Evolutionary conservation across 257 asterid genomes (phyloP).

Genomic region (Echites panduratus): DNA sequence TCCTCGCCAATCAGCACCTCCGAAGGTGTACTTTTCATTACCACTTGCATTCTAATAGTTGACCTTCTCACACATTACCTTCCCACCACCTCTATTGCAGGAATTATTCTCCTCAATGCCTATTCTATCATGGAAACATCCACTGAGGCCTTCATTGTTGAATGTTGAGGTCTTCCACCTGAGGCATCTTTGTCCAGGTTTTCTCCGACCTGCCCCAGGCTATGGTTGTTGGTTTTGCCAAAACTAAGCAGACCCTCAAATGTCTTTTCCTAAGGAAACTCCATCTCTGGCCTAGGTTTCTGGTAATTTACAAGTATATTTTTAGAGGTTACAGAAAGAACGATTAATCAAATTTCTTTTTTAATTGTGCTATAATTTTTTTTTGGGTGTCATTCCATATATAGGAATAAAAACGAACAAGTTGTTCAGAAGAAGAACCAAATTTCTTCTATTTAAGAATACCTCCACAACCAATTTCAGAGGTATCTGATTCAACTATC

Average conservation of each 20-base stretch:
- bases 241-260: constrained; percentile 78
- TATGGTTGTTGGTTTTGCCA: constrained; percentile 89
- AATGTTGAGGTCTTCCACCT: constrained; percentile 56
- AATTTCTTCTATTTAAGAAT: too few relatives aligned
- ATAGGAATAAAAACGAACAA: too few relatives aligned
- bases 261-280: constrained; percentile 73
- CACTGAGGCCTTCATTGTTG: constrained; percentile 92
- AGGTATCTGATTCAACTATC: too few relatives aligned
- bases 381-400: too few relatives aligned
- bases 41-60: constrained; percentile 83
- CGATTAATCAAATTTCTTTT: too few relatives aligned
- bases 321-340: too few relatives aligned
- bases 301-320: constrained; percentile 32
- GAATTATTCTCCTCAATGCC: constrained; percentile 67
- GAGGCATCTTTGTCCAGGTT: constrained; percentile 65
- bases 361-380: too few relatives aligned
- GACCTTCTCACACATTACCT: constrained; percentile 77
- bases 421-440: too few relatives aligned
- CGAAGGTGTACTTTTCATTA: constrained; percentile 66
- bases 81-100: constrained; percentile 62
- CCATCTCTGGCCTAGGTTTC: constrained; percentile 99
- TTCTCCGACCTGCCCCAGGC: constrained; percentile 83
- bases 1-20: constrained; percentile 63
- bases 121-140: constrained; percentile 82
- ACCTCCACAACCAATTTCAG: too few relatives aligned